Conservation (phyloP, 768 basidiomycete species). For the Termitomyces sp. region DNA sequence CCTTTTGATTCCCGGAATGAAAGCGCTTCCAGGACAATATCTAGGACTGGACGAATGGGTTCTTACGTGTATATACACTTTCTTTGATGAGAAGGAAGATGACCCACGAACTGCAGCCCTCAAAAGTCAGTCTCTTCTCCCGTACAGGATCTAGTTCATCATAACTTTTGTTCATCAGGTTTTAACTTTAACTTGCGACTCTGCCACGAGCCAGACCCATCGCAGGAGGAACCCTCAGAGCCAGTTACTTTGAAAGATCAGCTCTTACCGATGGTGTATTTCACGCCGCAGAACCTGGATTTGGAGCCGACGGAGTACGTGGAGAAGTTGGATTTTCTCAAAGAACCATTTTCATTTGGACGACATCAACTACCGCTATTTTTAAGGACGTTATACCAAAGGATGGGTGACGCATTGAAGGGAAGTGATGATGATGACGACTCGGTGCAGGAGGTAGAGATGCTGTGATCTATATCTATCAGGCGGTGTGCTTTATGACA, state of each 20-base stretch:
- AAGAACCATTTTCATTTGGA: constrained; percentile 61
- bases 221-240: constrained; percentile 19
- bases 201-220: constrained; percentile 29
- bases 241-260: constrained; percentile 30
- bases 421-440: constrained; percentile 6
- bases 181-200: constrained; percentile 55
- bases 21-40: constrained; percentile 28
- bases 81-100: constrained; percentile 30
- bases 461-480: not conserved
- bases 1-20: constrained; percentile 62
- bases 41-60: constrained; percentile 52
- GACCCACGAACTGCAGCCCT: constrained; percentile 18
- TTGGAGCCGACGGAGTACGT: constrained; percentile 52
- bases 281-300: constrained; percentile 59
- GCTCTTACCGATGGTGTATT: constrained; percentile 46
- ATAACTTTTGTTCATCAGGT: constrained; percentile 30
- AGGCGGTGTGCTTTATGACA: not conserved
- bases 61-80: constrained; percentile 65
- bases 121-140: constrained; percentile 30
- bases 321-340: constrained; percentile 56
- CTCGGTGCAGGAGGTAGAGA: constrained; percentile 6
- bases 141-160: not conserved
- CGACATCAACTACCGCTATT: constrained; percentile 63
- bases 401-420: constrained; percentile 32
- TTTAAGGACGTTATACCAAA: constrained; percentile 53